A percentile compares a stretch with the other conserved stretches of the same genome.
These are phyloP conservation scores for Penicillium fimorum DNA, from an alignment of 495 filamentous ascomycete species.

Conservation along the genomic window DNA sequence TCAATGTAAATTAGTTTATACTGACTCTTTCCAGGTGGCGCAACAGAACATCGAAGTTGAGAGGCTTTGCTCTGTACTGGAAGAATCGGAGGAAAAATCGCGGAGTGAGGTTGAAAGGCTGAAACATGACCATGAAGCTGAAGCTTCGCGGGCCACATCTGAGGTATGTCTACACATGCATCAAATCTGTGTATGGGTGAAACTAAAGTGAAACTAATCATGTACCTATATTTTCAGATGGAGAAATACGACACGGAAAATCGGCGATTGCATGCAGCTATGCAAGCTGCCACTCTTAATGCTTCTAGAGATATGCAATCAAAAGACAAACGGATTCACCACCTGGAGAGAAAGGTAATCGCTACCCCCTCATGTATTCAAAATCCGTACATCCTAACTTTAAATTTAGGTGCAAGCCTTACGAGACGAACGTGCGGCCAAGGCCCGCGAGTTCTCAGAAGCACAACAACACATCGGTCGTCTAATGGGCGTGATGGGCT, in stretches of 20 bases:
- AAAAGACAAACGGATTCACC: slow-evolving; percentile 36
- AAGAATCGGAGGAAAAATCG: slow-evolving; percentile 23
- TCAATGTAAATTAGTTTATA: background rate
- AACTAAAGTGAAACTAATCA: background rate
- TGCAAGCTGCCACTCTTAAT: slow-evolving; percentile 27
- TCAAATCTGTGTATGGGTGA: background rate
- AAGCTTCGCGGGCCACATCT: slow-evolving; percentile 17
- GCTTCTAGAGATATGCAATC: slow-evolving; percentile 34
- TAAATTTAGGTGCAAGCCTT: slow-evolving; percentile 36
- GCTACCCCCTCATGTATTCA: background rate
- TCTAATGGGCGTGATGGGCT: slow-evolving; percentile 49
- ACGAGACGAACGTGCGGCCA: slow-evolving; percentile 40
- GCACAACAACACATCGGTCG: slow-evolving; percentile 50
- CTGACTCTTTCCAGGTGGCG: slow-evolving; percentile 23
- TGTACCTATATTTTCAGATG: slow-evolving; percentile 14
- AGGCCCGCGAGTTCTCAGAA: slow-evolving; percentile 49
- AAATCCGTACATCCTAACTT: background rate
- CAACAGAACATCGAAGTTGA: slow-evolving; percentile 25
- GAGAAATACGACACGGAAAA: slow-evolving; percentile 27
- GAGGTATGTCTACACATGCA: slow-evolving; percentile 23
- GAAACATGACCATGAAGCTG: slow-evolving; percentile 16
- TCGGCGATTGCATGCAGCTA: slow-evolving; percentile 22
- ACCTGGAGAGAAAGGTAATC: slow-evolving; percentile 45
- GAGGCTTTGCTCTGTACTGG: slow-evolving; percentile 20
- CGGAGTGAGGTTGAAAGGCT: slow-evolving; percentile 21